Conservation (phyloP, 1,284 basidiomycete genomes). For the Cronartium ribicola region DNA sequence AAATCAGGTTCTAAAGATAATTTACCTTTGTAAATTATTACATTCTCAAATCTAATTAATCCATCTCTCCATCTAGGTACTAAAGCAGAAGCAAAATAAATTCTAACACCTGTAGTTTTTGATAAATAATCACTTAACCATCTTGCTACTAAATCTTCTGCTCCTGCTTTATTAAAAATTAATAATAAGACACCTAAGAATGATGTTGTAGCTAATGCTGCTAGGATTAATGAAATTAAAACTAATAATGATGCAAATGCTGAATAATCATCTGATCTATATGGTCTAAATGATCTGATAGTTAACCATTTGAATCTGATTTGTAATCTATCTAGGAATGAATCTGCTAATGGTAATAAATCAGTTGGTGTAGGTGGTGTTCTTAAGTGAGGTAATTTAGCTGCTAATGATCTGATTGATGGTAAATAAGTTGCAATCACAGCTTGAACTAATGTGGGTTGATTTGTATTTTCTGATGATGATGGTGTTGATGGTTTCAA, state of each 20-base stretch:
- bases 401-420: conserved; percentile 30
- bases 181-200: conserved; percentile 92
- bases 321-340: conserved; percentile 80
- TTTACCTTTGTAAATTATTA: conserved; percentile 76
- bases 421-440: conserved; percentile 40
- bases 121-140: conserved; percentile 91
- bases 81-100: conserved; percentile 96
- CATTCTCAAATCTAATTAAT: conserved; percentile 91
- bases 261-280: conserved; percentile 94
- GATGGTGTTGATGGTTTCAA: not conserved
- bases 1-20: conserved; percentile 39
- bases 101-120: conserved; percentile 81
- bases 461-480: not conserved
- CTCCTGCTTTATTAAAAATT: conserved; percentile 77
- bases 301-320: conserved; percentile 99
- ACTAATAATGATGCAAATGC: conserved; percentile 93
- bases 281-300: conserved; percentile 88
- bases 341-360: conserved; percentile 74
- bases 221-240: conserved; percentile 88
- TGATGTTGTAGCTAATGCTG: conserved; percentile 90
- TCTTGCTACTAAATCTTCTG: conserved; percentile 86
- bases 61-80: conserved; percentile 97
- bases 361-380: conserved; percentile 56
- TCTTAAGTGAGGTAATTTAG: conserved; percentile 39
- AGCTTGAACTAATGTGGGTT: conserved; percentile 14